Evolutionary conservation across 108 stramenopile species (phyloP), one percentile per base, ranked within the genome.

Genomic region (Pseudonitzschia pungens): DNA sequence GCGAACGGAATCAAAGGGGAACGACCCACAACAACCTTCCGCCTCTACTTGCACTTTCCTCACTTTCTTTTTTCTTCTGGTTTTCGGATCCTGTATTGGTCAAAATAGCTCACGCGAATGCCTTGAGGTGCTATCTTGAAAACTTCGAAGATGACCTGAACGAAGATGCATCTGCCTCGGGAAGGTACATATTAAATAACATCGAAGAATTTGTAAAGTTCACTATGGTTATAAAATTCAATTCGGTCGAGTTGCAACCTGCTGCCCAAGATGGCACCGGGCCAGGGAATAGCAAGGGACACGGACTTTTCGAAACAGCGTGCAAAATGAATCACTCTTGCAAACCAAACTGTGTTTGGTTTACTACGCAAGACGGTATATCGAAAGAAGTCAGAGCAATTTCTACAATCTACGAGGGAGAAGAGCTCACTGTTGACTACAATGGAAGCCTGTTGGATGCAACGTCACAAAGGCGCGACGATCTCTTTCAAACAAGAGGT

Each of bases 241-340:
- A 79, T 29, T 68, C 72, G 1, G 78, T 79, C 40, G 72, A 79
- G 42, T 40, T 79, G 53, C 52, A 52, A 24, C 78, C 78, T 24
- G 72, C 78, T 32, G 62, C 31, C 29, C 52, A 62, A n/a, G 72
- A 79, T 69, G 78, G 78, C 28, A 22, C n/a, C n/a, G 78, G 78
- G 24, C 78, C 71, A 11, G 72, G 71, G 26, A 28, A 48, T 11
- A 36, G 57, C 51, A 73, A 64, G 50, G 78, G 78, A 12, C 67
- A 69, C 27, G 78, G 78, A 2, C 27, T 79, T 20, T 79, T 79
- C 69, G 78, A 79, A 55, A 62, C 51, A n/a, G 78, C 78, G 24
- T 79, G 78, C 50, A 69, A 53, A 33, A 79, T 79, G 72, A 79
- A 65, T 50, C 78, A 79, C 50, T 79, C 78, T 12, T 79, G 78